Evolutionary conservation across 2,329 filamentous ascomycete genomes (phyloP).

Genomic region (Aaosphaeria arxii): DNA sequence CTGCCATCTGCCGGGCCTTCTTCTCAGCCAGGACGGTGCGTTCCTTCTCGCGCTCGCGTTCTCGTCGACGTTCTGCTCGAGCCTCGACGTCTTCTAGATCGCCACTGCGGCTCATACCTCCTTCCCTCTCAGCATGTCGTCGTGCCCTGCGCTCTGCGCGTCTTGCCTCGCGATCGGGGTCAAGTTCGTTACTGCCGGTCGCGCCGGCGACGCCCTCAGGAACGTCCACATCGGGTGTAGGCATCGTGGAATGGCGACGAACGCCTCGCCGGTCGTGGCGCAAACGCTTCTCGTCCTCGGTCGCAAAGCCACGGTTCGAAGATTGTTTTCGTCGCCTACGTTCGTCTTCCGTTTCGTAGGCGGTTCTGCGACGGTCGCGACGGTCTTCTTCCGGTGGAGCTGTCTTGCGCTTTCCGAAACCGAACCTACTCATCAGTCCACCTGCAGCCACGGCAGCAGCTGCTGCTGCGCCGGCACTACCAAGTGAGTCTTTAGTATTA

Average conservation of each 20-base stretch:
- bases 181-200: slow-evolving; percentile 28
- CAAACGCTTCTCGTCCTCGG: slow-evolving; percentile 37
- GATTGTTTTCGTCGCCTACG: slow-evolving; percentile 37
- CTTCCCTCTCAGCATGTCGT: slow-evolving; percentile 34
- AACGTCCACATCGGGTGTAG: slow-evolving; percentile 22
- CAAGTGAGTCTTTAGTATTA: slow-evolving; percentile 54
- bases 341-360: slow-evolving; percentile 36
- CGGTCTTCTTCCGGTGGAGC: slow-evolving; percentile 23
- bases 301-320: slow-evolving; percentile 28
- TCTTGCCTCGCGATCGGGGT: slow-evolving; percentile 37
- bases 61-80: slow-evolving; percentile 35
- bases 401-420: slow-evolving; percentile 37
- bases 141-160: slow-evolving; percentile 33
- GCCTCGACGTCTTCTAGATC: slow-evolving; percentile 35
- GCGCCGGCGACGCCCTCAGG: slow-evolving; percentile 13
- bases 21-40: slow-evolving; percentile 31
- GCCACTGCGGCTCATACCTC: slow-evolving; percentile 32
- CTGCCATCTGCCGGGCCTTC: slow-evolving; percentile 36
- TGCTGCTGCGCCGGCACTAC: slow-evolving; percentile 27
- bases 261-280: slow-evolving; percentile 36
- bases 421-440: slow-evolving; percentile 55
- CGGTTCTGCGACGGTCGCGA: slow-evolving; percentile 28
- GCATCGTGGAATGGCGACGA: slow-evolving; percentile 20
- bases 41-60: slow-evolving; percentile 36
- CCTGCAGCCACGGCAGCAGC: slow-evolving; percentile 41